Evolutionary conservation across 2,329 filamentous ascomycete genomes (phyloP), one percentile per base, ranked within the genome.

Genomic region (Phaeosphaeriaceae sp.): DNA sequence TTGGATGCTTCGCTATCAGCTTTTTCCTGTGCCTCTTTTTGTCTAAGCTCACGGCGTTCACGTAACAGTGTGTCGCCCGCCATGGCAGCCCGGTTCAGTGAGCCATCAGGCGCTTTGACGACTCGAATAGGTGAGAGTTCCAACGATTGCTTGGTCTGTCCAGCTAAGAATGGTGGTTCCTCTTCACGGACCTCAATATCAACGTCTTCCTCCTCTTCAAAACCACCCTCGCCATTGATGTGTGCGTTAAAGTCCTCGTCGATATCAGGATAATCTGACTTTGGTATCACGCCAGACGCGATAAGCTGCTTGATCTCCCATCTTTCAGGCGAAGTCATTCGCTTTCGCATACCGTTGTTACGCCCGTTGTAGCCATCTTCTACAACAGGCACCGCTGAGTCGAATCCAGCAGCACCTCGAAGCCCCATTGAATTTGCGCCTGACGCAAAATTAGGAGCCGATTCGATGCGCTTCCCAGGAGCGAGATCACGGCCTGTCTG

Each of bases 241-340:
- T 91, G 92, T 13, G 90, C 88, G 55, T 96, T 88, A 71, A 96
- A 96, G 48, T 97, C 92, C 61, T 97, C 91, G 60, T 97, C 90
- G 21, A 97, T 82, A 56, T 97, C 93, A 0, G 94, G 94, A 68
- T 96, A 97, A 62, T 97, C 93, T 0, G 90, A 89, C 0, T 91
- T 92, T 63, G 94, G 96, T 15, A 91, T 88, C 7, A 95, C 93
- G 37, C 95, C 94, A 4, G 94, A 96, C 3, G 93, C 92, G 66
- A 99, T 97, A 43, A 99, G 81, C 68, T 99, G 94, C 54, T 93
- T 86, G 55, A 99, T 97, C 72, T 99, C 94, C 93, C 94, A 99
- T 67, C 94, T 81, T 70, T 99, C 94, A 1, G 94, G 94, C 12
- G 93, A 97, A 0, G 93, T 97, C 87, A 97, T 87, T 43, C 94